Base-by-base conservation (phyloP, 306 rosid genomes). In the Clitoria ternatea region DNA sequence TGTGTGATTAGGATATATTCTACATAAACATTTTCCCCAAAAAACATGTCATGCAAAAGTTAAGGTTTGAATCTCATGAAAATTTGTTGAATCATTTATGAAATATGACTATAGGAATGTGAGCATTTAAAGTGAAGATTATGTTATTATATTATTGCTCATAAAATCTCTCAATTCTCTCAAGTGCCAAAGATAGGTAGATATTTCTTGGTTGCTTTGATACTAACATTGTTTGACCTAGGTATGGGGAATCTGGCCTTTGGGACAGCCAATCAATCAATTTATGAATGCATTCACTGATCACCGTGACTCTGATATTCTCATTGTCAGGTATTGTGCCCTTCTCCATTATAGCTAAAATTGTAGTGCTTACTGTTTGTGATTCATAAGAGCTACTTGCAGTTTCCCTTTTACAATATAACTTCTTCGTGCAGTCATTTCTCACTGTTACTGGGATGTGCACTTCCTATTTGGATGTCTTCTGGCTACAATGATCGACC, bases 241-340 rank as follows among this genome's bases (percentile, higher is more conserved):
- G 96, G 86, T 90, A 54, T 94, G 98, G 97, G 87, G 87, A 86
- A 91, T 94, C 67, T 94, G 92, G 97, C 99, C 97, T 15, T 76
- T 89, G 69, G 99, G 99, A 44, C 86, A 85, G 65, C 85, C 61
- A 30, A 68, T 94, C 47, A 87, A 85, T 83, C 87, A 91, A 59
- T 94, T 94, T 85, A 94, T 94, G 99, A 94, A 82, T 81, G 96
- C 99, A 54, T 94, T 94, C 85, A 94, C 97, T 0, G 77, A 92
- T 63, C 97, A 92, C 69, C 97, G 98, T 59, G 98, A 92, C 75
- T 92, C 98, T 77, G 97, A 92, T 77, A 65, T 86, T 82, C 96
- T 92, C 13, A 88, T 92, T 82, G 96, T 92, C 66, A 92, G 98
- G 97, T 90, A 81, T 37, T 53, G 32, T 72, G 27, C 33, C 48